These are phyloP conservation scores for Dunaliella sp. DNA, from an alignment of 139 green algal genomes.

Conservation along the genomic window DNA sequence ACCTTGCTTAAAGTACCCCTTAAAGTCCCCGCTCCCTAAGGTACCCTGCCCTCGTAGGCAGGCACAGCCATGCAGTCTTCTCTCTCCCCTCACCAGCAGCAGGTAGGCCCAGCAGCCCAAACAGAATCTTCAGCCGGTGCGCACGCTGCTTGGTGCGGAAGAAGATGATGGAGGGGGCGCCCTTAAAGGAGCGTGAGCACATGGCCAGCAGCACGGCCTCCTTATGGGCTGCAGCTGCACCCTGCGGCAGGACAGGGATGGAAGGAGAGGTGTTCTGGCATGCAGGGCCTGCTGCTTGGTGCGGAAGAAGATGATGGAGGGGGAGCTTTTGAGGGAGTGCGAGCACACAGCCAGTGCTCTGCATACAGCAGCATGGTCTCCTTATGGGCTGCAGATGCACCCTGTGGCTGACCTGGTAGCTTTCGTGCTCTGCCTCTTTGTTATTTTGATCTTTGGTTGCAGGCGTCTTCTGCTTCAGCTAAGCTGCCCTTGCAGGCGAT, in stretches of 20 bases:
- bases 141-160: constrained; percentile 84
- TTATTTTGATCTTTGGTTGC: no score
- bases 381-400: background rate
- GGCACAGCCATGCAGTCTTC: no score
- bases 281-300: constrained; percentile 90
- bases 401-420: no score
- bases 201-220: constrained; percentile 90
- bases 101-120: constrained; percentile 82
- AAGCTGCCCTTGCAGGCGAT: no score
- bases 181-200: constrained; percentile 64
- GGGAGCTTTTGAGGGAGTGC: constrained; percentile 62
- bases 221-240: constrained; percentile 55
- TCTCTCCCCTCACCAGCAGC: constrained; percentile 51
- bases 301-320: constrained; percentile 88
- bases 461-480: no score
- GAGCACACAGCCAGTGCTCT: background rate
- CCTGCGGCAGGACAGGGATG: constrained; percentile 18
- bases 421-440: no score
- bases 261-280: no score
- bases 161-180: constrained; percentile 87
- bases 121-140: constrained; percentile 93
- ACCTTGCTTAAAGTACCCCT: no score
- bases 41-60: no score
- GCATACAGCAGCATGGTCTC: background rate
- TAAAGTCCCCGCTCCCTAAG: no score